Base-by-base conservation (phyloP, 306 rosid species). In the Elaeagnus macrophylla region DNA sequence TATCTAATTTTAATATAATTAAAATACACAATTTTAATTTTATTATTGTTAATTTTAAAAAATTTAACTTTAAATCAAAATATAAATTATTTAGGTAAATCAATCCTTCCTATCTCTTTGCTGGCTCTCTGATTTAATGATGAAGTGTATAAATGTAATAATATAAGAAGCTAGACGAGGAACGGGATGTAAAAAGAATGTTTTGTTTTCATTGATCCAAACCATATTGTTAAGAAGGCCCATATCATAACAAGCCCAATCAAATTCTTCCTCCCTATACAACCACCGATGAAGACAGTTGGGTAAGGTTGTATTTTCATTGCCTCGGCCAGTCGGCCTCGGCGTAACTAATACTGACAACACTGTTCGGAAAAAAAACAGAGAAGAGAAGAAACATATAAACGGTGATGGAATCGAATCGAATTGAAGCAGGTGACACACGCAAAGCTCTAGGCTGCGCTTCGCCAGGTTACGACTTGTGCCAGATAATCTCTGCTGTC, bases 361-460 rank as follows among this genome's bases (percentile, higher is more conserved):
- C 17, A 42, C 17, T 41, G 60, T 46, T 20, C 17, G 37, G 51
- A 56, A 41, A 56, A 15, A 13, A 37, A 25, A 49, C 41, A 6
- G 61, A 52, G 57, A 12, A 67, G 53, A 36, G 10, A 7, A 16
- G 17, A 15, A 13, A 13, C 8, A 44, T 8, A 39, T 49, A 39
- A 10, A 39, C 57, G 10, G 20, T 25, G 32, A 25, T 25, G 32
- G 32, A 25, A 49, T 10, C 12, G 32, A 2, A 20, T 20, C 48
- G 43, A 54, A 62, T 43, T 56, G 69, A 58, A 45, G 42, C 57
- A 46, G 61, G 43, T 11, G 49, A 14, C 60, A 54, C 64, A 55
- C 57, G 67, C 69, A 35, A 62, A 48, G 25, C 25, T 38, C 50
- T 2, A 42, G 60, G 55, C 67, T 38, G 39, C 11, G 50, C 49